Conservation (phyloP, 129 eudicot species). For the Flaveria sonorensis region DNA sequence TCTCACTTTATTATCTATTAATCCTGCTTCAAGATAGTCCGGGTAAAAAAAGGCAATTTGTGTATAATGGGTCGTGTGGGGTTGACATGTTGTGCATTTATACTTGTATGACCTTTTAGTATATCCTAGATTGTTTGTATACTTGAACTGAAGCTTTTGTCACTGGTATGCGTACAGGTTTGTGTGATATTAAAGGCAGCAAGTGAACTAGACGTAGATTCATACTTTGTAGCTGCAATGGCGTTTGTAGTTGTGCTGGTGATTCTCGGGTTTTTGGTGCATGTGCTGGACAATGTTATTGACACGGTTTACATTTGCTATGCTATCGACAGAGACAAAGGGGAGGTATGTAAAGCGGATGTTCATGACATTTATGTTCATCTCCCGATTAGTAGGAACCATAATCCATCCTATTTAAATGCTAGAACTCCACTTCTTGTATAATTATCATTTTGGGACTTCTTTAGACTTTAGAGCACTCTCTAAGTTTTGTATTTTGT, state of each 20-base stretch:
- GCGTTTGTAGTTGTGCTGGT: constrained; percentile 61
- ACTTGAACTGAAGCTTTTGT: background rate
- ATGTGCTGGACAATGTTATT: constrained; percentile 73
- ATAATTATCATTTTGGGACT: constrained; percentile 25
- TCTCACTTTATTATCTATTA: constrained; percentile 12
- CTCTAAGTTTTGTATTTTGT: constrained; percentile 32
- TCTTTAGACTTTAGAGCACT: background rate
- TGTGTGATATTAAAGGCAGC: constrained; percentile 62
- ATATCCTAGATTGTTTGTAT: background rate
- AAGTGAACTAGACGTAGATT: constrained; percentile 57
- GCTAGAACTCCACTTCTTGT: constrained; percentile 58
- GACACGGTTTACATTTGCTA: constrained; percentile 91
- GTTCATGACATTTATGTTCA: constrained; percentile 88
- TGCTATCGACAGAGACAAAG: constrained; percentile 82
- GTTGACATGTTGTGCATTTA: background rate
- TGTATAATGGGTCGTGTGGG: background rate
- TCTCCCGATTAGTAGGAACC: constrained; percentile 78
- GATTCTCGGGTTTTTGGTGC: constrained; percentile 61
- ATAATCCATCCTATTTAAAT: constrained; percentile 50
- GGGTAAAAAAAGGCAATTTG: background rate
- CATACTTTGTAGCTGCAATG: constrained; percentile 63
- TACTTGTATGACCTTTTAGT: background rate
- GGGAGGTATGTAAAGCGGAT: constrained; percentile 81
- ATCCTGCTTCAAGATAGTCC: constrained; percentile 3
- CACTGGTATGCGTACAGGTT: constrained; percentile 51